Evolutionary conservation across 73 alveolate species (phyloP).

Genomic region (Paramecium bursaria): DNA sequence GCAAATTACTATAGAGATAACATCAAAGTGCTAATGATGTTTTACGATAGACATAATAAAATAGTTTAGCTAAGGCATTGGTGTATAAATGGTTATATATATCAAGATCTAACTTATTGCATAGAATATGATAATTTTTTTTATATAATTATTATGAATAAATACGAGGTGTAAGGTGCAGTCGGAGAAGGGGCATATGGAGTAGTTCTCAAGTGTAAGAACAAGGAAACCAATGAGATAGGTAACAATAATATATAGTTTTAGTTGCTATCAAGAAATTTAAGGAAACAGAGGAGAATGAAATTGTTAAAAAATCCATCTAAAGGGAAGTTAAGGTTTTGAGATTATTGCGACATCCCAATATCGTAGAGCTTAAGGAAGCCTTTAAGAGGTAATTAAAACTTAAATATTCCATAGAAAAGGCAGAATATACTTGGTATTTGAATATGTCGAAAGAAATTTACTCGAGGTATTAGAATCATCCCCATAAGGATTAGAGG

Average conservation of each 20-base stretch:
- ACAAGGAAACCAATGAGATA: constrained; percentile 80
- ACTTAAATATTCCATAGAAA: constrained; percentile 19
- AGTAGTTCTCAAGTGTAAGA: constrained; percentile 87
- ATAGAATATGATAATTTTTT: neutral
- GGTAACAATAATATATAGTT: constrained; percentile 40
- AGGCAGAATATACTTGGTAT: constrained; percentile 76
- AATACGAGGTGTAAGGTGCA: constrained; percentile 91
- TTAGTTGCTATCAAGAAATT: constrained; percentile 88
- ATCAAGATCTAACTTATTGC: constrained; percentile 1
- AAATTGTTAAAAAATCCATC: constrained; percentile 79
- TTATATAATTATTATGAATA: constrained; percentile 80
- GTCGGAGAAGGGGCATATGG: constrained; percentile 97
- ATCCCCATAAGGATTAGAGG: constrained; percentile 91
- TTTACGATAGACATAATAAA: neutral
- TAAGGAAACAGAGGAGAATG: constrained; percentile 90
- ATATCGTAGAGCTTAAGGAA: constrained; percentile 92
- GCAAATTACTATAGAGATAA: constrained; percentile 40
- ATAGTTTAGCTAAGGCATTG: constrained; percentile 39
- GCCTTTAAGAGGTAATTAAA: constrained; percentile 78
- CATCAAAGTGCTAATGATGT: constrained; percentile 46
- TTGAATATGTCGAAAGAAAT: constrained; percentile 95
- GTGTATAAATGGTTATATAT: constrained; percentile 50
- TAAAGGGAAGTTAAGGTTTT: constrained; percentile 88
- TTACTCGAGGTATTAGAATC: constrained; percentile 92
- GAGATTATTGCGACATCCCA: constrained; percentile 83